These are phyloP conservation scores for Aspergillus ruber DNA, from an alignment of 2,329 filamentous ascomycete genomes.

Conservation along the genomic window DNA sequence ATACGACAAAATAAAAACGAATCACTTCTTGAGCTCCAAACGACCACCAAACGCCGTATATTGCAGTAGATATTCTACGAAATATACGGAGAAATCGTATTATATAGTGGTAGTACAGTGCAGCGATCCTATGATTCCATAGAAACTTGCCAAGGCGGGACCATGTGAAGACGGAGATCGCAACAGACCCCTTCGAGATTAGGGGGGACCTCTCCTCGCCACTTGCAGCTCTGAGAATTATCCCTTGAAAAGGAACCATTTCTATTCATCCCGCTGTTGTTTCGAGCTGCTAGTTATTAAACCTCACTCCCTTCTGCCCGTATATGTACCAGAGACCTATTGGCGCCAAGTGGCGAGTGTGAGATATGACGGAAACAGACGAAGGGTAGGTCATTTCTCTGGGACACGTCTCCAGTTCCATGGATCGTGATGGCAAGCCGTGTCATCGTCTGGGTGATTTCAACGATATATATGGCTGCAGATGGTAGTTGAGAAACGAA, in stretches of 20 bases:
- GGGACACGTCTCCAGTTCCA: constrained; percentile 9
- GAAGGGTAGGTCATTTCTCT: constrained; percentile 22
- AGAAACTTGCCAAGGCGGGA: not conserved
- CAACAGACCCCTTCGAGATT: not conserved
- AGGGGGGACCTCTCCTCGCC: not conserved
- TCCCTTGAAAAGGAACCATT: not conserved
- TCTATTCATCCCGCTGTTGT: not conserved
- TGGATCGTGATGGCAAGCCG: constrained; percentile 10
- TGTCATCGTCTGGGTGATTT: constrained; percentile 1
- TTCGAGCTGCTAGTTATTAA: not conserved
- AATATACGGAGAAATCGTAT: not conserved
- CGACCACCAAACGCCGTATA: too few relatives aligned
- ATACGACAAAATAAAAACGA: not conserved
- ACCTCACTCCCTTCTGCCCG: not conserved
- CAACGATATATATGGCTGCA: not conserved
- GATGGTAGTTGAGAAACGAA: not conserved
- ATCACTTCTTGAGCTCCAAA: too few relatives aligned
- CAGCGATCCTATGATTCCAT: not conserved
- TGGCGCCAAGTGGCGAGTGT: constrained; percentile 4
- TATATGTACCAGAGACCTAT: not conserved
- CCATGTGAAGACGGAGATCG: not conserved
- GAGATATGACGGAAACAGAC: constrained; percentile 24
- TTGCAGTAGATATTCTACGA: not conserved
- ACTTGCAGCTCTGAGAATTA: not conserved
- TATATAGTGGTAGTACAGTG: too few relatives aligned